Percentiles rank a stretch among this genome's conserved stretches.
phyloP scores from a whole-genome alignment of 495 filamentous ascomycete genomes.

The Podospora tetraspora region DNA sequence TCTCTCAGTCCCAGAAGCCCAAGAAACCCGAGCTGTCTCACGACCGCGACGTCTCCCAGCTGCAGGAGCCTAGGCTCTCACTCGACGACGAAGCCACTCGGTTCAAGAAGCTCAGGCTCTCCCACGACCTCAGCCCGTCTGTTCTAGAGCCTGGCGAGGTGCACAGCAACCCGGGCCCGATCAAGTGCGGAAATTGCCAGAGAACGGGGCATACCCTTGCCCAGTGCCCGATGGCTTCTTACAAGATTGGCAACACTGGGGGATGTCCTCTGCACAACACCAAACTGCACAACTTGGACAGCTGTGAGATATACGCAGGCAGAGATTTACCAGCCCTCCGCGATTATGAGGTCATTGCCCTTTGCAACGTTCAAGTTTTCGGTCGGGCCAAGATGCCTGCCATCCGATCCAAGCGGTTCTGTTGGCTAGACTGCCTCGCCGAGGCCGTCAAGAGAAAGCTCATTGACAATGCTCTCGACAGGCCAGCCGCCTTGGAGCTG shows the following conservation, averaged over 20 bases:
- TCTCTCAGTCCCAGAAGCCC: neutral
- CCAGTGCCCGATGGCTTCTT: neutral
- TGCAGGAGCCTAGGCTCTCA: neutral
- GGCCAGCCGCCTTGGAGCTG: neutral
- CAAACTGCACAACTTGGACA: neutral
- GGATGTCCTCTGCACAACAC: neutral
- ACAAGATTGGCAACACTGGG: neutral
- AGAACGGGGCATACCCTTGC: neutral
- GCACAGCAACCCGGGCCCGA: neutral
- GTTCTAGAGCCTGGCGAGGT: neutral
- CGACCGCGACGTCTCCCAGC: neutral
- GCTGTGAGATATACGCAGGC: neutral
- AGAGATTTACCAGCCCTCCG: neutral
- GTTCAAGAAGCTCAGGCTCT: neutral
- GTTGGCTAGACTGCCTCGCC: neutral
- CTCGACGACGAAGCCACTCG: neutral
- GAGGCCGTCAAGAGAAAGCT: neutral
- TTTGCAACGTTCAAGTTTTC: neutral
- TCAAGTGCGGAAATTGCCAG: neutral
- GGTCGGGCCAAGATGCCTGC: neutral
- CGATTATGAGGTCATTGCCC: neutral
- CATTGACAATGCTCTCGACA: neutral
- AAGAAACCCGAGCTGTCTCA: neutral
- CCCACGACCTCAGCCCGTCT: neutral
- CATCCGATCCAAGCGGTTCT: neutral